Percentiles rank a stretch among this genome's conserved stretches.
phyloP scores from a whole-genome alignment of 768 basidiomycete species.

The Suillus clintonianus region DNA sequence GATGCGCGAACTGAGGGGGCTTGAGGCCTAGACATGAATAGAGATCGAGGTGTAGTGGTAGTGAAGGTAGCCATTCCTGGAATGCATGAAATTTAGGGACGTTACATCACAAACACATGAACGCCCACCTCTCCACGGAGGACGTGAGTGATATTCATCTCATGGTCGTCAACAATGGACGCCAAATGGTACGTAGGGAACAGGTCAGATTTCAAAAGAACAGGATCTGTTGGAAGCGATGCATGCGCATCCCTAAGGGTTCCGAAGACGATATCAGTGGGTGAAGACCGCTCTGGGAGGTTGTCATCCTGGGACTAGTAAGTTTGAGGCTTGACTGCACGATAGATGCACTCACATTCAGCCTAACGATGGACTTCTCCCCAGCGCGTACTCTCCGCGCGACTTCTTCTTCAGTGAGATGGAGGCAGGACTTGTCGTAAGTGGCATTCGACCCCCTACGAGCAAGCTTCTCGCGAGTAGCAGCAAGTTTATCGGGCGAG shows the following conservation, averaged over 20 bases:
- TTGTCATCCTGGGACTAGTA: conserved; percentile 51
- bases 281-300: conserved; percentile 50
- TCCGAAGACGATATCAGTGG: conserved; percentile 78
- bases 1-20: conserved; percentile 85
- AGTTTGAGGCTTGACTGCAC: neutral
- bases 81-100: neutral
- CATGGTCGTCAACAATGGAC: conserved; percentile 92
- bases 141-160: conserved; percentile 96
- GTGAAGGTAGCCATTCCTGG: conserved; percentile 95
- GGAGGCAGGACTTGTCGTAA: conserved; percentile 88
- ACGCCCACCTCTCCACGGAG: conserved; percentile 81
- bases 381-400: conserved; percentile 71
- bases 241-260: conserved; percentile 70
- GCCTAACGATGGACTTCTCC: conserved; percentile 79
- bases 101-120: neutral
- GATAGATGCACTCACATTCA: conserved; percentile 65
- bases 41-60: conserved; percentile 87
- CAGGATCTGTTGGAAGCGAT: conserved; percentile 84
- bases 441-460: conserved; percentile 73
- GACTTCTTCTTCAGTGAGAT: conserved; percentile 85
- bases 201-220: conserved; percentile 87
- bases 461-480: conserved; percentile 69
- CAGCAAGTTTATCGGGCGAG: conserved; percentile 65
- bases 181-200: conserved; percentile 98
- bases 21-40: conserved; percentile 75